These are phyloP conservation scores for Meyerozyma carpophila DNA, from an alignment of 1,139 yeast genomes.

Conservation along the genomic window DNA sequence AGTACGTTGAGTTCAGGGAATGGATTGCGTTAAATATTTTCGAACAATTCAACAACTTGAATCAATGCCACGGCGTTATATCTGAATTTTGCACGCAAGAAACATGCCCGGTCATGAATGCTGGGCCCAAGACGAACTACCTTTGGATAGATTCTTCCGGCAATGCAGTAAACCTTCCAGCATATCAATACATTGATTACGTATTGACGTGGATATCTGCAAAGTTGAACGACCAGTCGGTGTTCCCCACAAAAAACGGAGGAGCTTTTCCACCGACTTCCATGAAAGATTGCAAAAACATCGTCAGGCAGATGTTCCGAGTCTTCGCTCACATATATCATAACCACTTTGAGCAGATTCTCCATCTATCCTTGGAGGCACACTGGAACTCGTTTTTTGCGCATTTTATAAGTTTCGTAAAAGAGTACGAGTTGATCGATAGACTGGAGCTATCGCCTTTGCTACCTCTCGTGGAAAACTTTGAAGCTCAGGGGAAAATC, in stretches of 20 bases:
- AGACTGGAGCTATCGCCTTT: conserved; percentile 76
- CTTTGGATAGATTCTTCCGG: conserved; percentile 81
- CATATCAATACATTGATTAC: conserved; percentile 86
- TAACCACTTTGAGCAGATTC: conserved; percentile 87
- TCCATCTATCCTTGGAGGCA: conserved; percentile 88
- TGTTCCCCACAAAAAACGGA: conserved; percentile 91
- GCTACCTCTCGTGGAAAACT: conserved; percentile 64
- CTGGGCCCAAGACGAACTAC: conserved; percentile 89
- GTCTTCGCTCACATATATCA: conserved; percentile 95
- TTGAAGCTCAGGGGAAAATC: conserved; percentile 85
- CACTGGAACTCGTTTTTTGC: conserved; percentile 98
- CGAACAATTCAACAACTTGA: conserved; percentile 80
- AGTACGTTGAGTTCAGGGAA: conserved; percentile 88
- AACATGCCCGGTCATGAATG: conserved; percentile 89
- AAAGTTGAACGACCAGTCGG: conserved; percentile 81
- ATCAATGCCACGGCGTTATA: conserved; percentile 83
- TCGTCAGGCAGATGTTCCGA: conserved; percentile 87
- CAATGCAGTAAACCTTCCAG: conserved; percentile 83
- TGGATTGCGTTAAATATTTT: conserved; percentile 94
- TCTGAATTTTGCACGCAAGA: conserved; percentile 88
- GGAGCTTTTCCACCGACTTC: conserved; percentile 90
- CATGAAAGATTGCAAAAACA: conserved; percentile 75
- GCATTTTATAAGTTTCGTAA: conserved; percentile 84
- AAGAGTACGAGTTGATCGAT: conserved; percentile 79
- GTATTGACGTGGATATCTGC: conserved; percentile 87